These are phyloP conservation scores for Drechslera avenae DNA, from an alignment of 2,329 filamentous ascomycete genomes.

Conservation along the genomic window DNA sequence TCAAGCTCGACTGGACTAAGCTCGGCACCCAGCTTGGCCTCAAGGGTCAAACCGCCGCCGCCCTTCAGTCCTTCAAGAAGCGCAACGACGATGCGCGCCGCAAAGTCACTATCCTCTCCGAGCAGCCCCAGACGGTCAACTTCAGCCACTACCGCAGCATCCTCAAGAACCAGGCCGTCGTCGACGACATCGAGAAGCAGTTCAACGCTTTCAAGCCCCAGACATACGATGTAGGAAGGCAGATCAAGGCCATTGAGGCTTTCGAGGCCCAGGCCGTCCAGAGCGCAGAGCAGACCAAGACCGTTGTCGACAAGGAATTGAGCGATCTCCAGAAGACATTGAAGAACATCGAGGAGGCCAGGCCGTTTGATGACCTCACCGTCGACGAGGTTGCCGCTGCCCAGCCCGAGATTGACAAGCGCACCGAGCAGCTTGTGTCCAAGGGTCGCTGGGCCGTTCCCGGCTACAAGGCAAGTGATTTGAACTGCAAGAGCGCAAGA, in stretches of 20 bases:
- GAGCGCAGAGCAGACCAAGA: constrained; percentile 96
- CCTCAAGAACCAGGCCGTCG: constrained; percentile 93
- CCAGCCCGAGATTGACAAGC: constrained; percentile 96
- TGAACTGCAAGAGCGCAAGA: background rate
- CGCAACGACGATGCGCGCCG: constrained; percentile 98
- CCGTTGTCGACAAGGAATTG: constrained; percentile 92
- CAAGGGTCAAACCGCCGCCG: constrained; percentile 88
- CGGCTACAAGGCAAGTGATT: constrained; percentile 87
- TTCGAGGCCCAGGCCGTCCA: constrained; percentile 97
- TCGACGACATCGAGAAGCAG: constrained; percentile 97
- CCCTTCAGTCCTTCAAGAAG: constrained; percentile 98
- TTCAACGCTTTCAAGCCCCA: constrained; percentile 89
- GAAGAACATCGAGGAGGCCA: constrained; percentile 94
- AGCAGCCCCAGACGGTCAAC: constrained; percentile 86
- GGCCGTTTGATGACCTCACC: constrained; percentile 95
- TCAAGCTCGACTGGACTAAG: constrained; percentile 99
- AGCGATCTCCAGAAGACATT: constrained; percentile 92
- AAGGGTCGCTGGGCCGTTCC: constrained; percentile 98
- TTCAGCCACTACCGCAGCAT: constrained; percentile 89
- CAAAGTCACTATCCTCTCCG: constrained; percentile 82
- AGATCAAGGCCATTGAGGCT: constrained; percentile 97
- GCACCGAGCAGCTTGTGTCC: constrained; percentile 90
- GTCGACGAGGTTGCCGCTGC: constrained; percentile 95
- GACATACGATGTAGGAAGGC: constrained; percentile 89
- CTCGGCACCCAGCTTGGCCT: constrained; percentile 93